Evolutionary conservation across 75 land plant species (phyloP).

Genomic region (Pseudotsuga menziesii): DNA sequence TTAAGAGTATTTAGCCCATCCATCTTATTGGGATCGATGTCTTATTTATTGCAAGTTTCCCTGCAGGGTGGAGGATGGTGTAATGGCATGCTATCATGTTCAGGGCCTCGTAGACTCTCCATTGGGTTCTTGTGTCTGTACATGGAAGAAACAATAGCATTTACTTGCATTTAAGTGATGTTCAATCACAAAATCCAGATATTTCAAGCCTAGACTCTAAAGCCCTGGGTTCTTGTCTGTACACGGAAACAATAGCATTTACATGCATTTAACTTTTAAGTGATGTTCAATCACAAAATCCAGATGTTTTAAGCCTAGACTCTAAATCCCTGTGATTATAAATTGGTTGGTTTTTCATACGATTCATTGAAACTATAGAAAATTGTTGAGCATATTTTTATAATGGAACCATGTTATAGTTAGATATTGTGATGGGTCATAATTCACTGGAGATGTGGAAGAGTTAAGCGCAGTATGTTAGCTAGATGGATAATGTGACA

Average conservation of each 20-base stretch:
- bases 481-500: too few relatives aligned
- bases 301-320: conserved; percentile 17
- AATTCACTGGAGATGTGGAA: too few relatives aligned
- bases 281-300: conserved; percentile 23
- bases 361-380: too few relatives aligned
- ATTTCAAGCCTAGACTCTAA: conserved; percentile 2
- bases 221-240: conserved; percentile 58
- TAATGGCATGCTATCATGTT: conserved; percentile 13
- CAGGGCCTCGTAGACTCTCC: conserved; percentile 28
- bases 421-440: too few relatives aligned
- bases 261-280: conserved; percentile 36
- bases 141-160: conserved; percentile 18
- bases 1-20: background rate
- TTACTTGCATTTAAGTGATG: conserved; percentile 35
- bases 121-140: conserved; percentile 44
- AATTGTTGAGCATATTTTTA: too few relatives aligned
- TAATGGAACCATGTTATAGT: too few relatives aligned
- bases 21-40: background rate
- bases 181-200: conserved; percentile 29
- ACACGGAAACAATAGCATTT: conserved; percentile 19
- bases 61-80: conserved; percentile 44
- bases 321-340: conserved; percentile 26
- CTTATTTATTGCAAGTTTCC: background rate
- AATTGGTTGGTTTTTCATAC: too few relatives aligned
- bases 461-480: too few relatives aligned